Evolutionary conservation across 495 filamentous ascomycete species (phyloP).

Genomic region (Oidiodendron maius): DNA sequence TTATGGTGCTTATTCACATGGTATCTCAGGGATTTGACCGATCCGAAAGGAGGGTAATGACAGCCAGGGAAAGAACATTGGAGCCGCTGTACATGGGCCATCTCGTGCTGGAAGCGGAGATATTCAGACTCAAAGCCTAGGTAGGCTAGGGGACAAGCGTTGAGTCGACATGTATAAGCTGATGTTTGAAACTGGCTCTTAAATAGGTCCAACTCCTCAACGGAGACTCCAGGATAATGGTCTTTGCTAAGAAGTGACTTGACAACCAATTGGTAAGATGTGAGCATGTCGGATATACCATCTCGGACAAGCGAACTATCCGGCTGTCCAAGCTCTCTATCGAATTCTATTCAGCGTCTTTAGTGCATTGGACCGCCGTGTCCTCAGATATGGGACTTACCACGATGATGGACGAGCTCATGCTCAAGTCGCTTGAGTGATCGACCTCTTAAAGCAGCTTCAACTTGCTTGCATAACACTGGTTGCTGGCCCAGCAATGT

Average conservation of each 20-base stretch:
- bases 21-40: constrained; percentile 8
- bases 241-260: constrained; percentile 7
- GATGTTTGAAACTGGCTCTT: constrained; percentile 16
- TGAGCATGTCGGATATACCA: constrained; percentile 3
- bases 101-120: constrained; percentile 5
- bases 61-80: constrained; percentile 4
- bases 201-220: constrained; percentile 23
- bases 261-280: constrained; percentile 16
- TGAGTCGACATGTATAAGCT: constrained; percentile 22
- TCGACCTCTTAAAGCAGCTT: not conserved
- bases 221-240: constrained; percentile 8
- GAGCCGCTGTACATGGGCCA: constrained; percentile 2
- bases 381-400: not conserved
- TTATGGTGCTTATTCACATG: constrained; percentile 10
- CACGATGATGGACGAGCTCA: not conserved
- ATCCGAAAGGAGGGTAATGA: constrained; percentile 9
- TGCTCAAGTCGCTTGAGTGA: not conserved
- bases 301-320: not conserved
- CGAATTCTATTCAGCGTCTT: not conserved
- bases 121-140: constrained; percentile 5
- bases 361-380: too few relatives aligned
- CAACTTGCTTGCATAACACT: not conserved
- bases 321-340: not conserved
- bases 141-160: constrained; percentile 5
- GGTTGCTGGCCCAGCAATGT: not conserved